These are phyloP conservation scores for Phytophthora aleatoria DNA, from an alignment of 352 stramenopile species.

Conservation along the genomic window DNA sequence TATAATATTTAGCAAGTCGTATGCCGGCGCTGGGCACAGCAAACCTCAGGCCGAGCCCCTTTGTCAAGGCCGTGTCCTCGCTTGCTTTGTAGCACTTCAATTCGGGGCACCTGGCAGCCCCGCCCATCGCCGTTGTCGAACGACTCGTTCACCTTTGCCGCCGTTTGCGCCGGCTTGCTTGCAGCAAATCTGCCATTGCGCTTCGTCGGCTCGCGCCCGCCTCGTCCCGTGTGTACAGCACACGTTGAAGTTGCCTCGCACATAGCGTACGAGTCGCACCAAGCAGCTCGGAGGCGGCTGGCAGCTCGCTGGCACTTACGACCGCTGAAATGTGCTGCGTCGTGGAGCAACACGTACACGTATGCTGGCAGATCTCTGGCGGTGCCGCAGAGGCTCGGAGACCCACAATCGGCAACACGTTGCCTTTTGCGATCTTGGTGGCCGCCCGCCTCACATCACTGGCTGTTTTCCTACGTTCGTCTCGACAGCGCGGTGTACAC, in stretches of 20 bases:
- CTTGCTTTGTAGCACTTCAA: too few relatives aligned
- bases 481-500: neutral
- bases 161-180: neutral
- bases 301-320: slow-evolving; percentile 1
- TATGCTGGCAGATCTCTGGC: neutral
- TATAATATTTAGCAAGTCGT: too few relatives aligned
- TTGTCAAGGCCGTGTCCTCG: too few relatives aligned
- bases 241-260: slow-evolving; percentile 1
- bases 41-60: too few relatives aligned
- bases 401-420: slow-evolving; percentile 3
- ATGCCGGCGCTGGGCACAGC: too few relatives aligned
- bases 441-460: slow-evolving; percentile 5
- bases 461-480: neutral
- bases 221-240: neutral
- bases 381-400: slow-evolving; percentile 2
- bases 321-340: slow-evolving; percentile 12
- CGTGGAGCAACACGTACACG: neutral
- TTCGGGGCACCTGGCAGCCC: too few relatives aligned
- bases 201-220: slow-evolving; percentile 3
- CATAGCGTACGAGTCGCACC: neutral
- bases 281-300: neutral
- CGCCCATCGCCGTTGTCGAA: too few relatives aligned
- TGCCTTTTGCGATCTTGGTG: slow-evolving; percentile 6
- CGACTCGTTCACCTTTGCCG: slow-evolving; percentile 1
- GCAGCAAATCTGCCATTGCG: slow-evolving; percentile 10